These are phyloP conservation scores for Clonostachys solani DNA, from an alignment of 2,329 filamentous ascomycete genomes.

Conservation along the genomic window DNA sequence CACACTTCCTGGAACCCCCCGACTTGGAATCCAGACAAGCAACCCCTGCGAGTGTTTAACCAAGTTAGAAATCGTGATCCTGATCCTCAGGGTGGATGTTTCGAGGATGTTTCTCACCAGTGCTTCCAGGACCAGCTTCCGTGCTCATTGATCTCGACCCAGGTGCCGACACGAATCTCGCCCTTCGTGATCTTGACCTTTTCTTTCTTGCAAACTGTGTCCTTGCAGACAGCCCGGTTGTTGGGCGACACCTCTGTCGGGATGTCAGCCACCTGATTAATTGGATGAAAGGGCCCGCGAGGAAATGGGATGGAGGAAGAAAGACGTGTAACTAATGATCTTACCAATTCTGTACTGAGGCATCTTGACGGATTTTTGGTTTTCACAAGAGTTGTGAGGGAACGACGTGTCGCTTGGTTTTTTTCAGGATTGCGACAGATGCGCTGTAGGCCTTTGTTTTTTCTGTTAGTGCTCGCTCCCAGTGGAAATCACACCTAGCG, in stretches of 20 bases:
- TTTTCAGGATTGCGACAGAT: no score
- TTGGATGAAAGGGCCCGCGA: not conserved
- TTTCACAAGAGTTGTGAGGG: no score
- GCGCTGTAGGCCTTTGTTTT: no score
- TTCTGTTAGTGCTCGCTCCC: no score
- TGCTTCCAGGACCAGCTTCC: slow-evolving; percentile 77
- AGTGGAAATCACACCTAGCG: no score
- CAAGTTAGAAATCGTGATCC: not conserved
- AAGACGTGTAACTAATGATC: slow-evolving; percentile 9
- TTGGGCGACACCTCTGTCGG: slow-evolving; percentile 65
- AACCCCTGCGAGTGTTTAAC: slow-evolving; percentile 60
- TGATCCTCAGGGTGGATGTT: not conserved
- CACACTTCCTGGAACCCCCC: slow-evolving; percentile 57
- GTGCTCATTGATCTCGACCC: slow-evolving; percentile 59
- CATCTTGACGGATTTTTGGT: slow-evolving; percentile 23
- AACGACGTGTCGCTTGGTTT: no score
- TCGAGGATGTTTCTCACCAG: slow-evolving; percentile 55
- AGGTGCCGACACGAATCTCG: slow-evolving; percentile 71
- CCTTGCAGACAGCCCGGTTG: slow-evolving; percentile 71
- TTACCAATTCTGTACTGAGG: slow-evolving; percentile 42
- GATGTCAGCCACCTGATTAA: not conserved
- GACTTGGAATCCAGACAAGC: slow-evolving; percentile 74
- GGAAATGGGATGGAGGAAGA: not conserved
- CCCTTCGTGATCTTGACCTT: slow-evolving; percentile 72
- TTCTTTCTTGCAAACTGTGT: slow-evolving; percentile 66